Base-by-base conservation (phyloP, 495 filamentous ascomycete genomes). In the Trichoderma reesei region DNA sequence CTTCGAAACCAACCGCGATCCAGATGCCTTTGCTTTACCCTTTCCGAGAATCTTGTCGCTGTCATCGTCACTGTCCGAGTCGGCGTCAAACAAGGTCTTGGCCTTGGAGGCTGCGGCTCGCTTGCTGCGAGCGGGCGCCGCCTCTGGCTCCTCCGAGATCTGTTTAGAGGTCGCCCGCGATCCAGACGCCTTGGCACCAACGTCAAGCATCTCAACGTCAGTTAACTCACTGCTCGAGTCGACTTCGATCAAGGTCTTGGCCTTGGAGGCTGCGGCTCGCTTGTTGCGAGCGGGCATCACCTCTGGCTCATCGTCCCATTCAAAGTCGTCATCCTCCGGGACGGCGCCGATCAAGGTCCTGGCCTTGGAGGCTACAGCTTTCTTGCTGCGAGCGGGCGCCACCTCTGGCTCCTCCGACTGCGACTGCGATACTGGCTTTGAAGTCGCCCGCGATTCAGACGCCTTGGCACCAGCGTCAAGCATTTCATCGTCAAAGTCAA, bases 31-130 rank as follows among this genome's bases (percentile, higher is more conserved):
- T 66, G 56, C 26, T 26, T 26, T 26, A 26, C 26, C 26, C 26
- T 26, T 26, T 26, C 88, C 88, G 61, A 96, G 85, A 73, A 90
- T 76, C 66, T 90, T 86, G 69, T 87, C 85, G 41, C 83, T 84
- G 63, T 86, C 78, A 44, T 77, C 26, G 59, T 77, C 77, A 5
- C 74, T 73, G 18, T 79, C 77, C 14, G 79, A 76, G 46, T 78
- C 68, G 38, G 70, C 69, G 59, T 82, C 80, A 18, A 82, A 70
- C 60, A 77, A 80, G 42, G 62, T 69, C 64, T 75, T 82, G 62
- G 67, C 74, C 65, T 80, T 80, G 8, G 73, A 39, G 64, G 73
- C 74, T 48, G 79, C 70, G 14, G 76, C 68, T 37, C 78, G 75
- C 68, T 78, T 81, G 66, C 46, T 68, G 46, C 79, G 74, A 26